Evolutionary conservation across 1,284 basidiomycete genomes (phyloP).

Genomic region (Pascua sp.): DNA sequence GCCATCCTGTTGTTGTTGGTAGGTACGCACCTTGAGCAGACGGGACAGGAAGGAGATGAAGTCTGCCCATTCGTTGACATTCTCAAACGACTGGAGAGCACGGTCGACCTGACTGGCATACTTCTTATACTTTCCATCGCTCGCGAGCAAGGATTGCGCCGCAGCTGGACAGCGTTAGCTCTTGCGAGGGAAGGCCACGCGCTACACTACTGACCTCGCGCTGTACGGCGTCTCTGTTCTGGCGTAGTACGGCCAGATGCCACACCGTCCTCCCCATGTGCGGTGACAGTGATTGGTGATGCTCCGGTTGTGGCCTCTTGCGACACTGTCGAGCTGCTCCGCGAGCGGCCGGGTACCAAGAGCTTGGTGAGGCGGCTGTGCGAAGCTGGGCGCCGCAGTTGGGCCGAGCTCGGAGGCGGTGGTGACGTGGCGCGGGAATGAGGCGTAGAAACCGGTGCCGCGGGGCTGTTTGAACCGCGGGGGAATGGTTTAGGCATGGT

Average conservation of each 20-base stretch:
- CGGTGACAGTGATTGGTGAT: constrained; percentile 10
- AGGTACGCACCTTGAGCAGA: constrained; percentile 72
- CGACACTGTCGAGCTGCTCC: constrained; percentile 33
- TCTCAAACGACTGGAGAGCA: constrained; percentile 88
- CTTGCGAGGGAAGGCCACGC: too few relatives aligned
- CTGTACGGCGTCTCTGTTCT: constrained; percentile 35
- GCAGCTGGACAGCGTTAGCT: constrained; percentile 24
- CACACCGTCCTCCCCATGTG: constrained; percentile 26
- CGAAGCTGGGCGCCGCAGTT: constrained; percentile 32
- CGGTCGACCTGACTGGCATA: constrained; percentile 87
- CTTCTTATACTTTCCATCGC: constrained; percentile 93
- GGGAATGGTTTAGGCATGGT: constrained; percentile 13
- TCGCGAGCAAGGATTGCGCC: constrained; percentile 36
- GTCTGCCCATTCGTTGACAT: constrained; percentile 98
- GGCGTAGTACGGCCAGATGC: constrained; percentile 39
- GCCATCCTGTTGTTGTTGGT: too few relatives aligned
- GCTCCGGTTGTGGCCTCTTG: constrained; percentile 18
- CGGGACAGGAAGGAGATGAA: constrained; percentile 97
- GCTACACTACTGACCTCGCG: constrained; percentile 29
- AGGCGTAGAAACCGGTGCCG: constrained; percentile 2
- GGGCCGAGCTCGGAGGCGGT: constrained; percentile 1
- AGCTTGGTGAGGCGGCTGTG: constrained; percentile 37
- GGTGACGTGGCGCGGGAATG: constrained; percentile 20
- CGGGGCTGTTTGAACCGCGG: constrained; percentile 2
- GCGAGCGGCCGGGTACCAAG: constrained; percentile 35